phyloP scores from a whole-genome alignment of 768 basidiomycete species.

The Pisolithus tinctorius region DNA sequence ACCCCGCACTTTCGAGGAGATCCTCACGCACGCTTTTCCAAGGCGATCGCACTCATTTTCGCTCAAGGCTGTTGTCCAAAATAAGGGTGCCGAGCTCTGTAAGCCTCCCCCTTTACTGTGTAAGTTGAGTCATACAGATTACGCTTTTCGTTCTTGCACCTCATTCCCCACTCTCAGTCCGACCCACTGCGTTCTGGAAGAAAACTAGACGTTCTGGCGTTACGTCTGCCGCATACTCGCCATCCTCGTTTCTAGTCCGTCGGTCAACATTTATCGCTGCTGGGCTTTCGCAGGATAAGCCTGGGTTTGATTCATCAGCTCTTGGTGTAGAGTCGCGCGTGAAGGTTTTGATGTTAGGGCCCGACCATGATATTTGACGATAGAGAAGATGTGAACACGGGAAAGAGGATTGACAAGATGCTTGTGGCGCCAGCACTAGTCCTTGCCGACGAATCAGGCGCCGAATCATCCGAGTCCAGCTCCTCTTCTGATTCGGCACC shows the following conservation, averaged over 20 bases:
- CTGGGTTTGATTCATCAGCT: slow-evolving; percentile 52
- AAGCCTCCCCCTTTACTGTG: slow-evolving; percentile 60
- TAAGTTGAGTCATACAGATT: slow-evolving; percentile 29
- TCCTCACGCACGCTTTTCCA: slow-evolving; percentile 1
- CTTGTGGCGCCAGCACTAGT: background rate
- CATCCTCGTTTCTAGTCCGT: slow-evolving; percentile 65
- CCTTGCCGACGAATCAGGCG: background rate
- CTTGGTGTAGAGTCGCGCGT: slow-evolving; percentile 56
- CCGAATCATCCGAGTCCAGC: background rate
- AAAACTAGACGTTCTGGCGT: slow-evolving; percentile 68
- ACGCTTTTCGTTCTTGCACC: background rate
- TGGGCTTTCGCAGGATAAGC: slow-evolving; percentile 60
- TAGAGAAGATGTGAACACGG: no score
- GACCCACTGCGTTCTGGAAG: slow-evolving; percentile 81
- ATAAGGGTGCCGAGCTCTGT: slow-evolving; percentile 35
- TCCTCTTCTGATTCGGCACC: background rate
- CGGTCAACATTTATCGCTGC: slow-evolving; percentile 77
- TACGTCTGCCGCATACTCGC: slow-evolving; percentile 63
- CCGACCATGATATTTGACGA: slow-evolving; percentile 27
- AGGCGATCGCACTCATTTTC: background rate
- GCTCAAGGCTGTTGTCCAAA: slow-evolving; percentile 9
- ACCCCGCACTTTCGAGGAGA: slow-evolving; percentile 14
- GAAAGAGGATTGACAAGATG: background rate
- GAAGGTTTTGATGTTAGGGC: slow-evolving; percentile 31
- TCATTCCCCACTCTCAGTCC: slow-evolving; percentile 37